Conservation (phyloP, 345 rosid genomes). For the Eucalyptus globulus region DNA sequence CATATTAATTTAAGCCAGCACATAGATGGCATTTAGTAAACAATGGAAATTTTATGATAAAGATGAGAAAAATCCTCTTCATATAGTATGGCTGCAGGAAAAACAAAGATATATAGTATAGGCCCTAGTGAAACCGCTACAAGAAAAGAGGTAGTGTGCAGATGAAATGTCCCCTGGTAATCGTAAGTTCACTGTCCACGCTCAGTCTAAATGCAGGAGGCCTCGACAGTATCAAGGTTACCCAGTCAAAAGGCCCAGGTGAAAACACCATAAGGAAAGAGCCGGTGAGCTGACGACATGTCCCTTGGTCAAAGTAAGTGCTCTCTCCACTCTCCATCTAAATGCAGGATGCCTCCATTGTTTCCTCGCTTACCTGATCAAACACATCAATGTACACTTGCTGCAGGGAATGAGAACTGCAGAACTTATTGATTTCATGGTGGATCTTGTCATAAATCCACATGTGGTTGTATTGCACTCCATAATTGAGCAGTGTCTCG, state of each 20-base stretch:
- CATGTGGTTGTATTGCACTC: slow-evolving; percentile 68
- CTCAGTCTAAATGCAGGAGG: neutral
- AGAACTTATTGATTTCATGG: slow-evolving; percentile 96
- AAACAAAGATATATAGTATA: neutral
- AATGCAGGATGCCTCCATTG: neutral
- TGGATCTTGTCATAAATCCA: slow-evolving; percentile 98
- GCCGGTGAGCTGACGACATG: neutral
- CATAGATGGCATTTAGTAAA: neutral
- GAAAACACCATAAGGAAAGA: neutral
- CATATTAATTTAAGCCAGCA: neutral
- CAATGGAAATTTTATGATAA: neutral
- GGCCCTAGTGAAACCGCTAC: neutral
- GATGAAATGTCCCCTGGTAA: neutral
- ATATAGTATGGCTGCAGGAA: neutral
- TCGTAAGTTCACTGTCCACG: neutral
- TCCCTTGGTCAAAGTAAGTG: neutral
- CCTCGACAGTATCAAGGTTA: neutral
- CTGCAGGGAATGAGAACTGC: slow-evolving; percentile 87
- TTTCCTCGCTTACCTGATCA: slow-evolving; percentile 49
- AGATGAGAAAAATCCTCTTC: neutral
- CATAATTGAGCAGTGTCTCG: slow-evolving; percentile 73
- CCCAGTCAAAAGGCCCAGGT: neutral
- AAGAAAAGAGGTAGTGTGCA: neutral
- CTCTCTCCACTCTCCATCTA: neutral
- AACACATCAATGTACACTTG: slow-evolving; percentile 94